Base-by-base conservation (phyloP, 2,329 filamentous ascomycete species). In the Periconia macrospinosa region DNA sequence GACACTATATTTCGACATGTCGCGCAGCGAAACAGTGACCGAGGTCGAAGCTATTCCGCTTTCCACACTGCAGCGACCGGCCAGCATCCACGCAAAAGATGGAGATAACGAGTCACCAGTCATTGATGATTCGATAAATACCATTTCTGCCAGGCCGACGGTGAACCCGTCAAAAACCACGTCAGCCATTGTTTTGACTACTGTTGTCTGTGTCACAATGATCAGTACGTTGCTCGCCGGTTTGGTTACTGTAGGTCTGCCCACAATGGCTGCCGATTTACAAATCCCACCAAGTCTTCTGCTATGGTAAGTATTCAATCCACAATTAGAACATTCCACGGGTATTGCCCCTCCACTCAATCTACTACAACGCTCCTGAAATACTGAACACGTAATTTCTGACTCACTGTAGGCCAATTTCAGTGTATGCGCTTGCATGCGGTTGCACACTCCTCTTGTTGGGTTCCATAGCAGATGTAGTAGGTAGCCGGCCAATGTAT, bases 401-500 rank as follows among this genome's bases (percentile, higher is more conserved):
- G 18, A 61, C 58, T 45, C 1, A 18, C 59, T 33, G 13, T 42
- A 72, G 71, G 71, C 72, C 71, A 5, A 62, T 69, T n/a, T 74
- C 71, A 1, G 63, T 75, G 13, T 72, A 72, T 49, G 57, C 70
- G 2, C 58, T 83, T 15, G 79, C 79, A 0, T 77, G 76, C 48
- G 80, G 78, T 45, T 80, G 78, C 43, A 77, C 76, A 6, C 75
- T 84, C 0, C 71, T 84, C 1, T 62, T 83, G 1, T 74, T 76
- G 2, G 81, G 81, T 2, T 78, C 81, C 3, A 65, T 83, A 7
- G 75, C 80, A 7, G 81, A 84, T 66, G 75, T 80, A 0, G 71
- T 83, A 3, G 82, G 82, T 0, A 76, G 74, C 42, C 66, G 76
- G 47, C 59, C 73, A 37, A 76, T 81, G 61, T 78, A 81, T 49